Evolutionary conservation across 192 early-diverging fungal genomes (phyloP), one percentile per base, ranked within the genome.

Genomic region (Geranomyces michiganensis): DNA sequence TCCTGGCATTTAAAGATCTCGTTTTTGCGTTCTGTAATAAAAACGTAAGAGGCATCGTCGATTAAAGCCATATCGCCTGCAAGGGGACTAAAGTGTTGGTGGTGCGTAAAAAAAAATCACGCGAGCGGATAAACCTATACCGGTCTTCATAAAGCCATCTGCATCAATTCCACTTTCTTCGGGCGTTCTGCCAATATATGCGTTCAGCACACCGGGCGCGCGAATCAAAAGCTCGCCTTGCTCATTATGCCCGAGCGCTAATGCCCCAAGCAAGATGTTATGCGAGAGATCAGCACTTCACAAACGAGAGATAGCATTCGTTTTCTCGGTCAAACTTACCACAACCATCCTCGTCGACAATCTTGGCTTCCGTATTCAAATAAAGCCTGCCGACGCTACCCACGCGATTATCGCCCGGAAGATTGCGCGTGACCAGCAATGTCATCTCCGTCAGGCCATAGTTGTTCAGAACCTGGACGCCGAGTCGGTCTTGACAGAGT

Each of bases 91-190:
- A 41, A 53, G 17, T n/a, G 19, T 53, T 53, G n/a, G 3, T 53
- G 24, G 17, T 27, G n/a, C 13, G 19, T 12, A 12, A 22, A 58
- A 12, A 24, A 58, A 10, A 17, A 27, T 12, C 13, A 10, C 13
- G 6, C 29, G 33, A 29, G 27, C 5, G 15, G 33, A 61, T 2
- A 32, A 2, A 61, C 22, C 7, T 32, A n/a, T n/a, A 61, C 59
- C 59, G 17, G 59, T 61, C 27, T 36, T 32, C 59, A 61, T 61
- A 26, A 61, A 61, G 4, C 59, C 59, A 5, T 61, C 59, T 7
- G 59, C 59, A 29, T 61, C 33, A 26, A 61, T 61, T 19, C 59
- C 59, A 26, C 59, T 61, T 36, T 61, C 59, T 61, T 29, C 59
- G 19, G 9, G 59, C 3, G 59, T 61, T 26, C 27, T 61, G 59